Evolutionary conservation across 306 rosid genomes (phyloP), one percentile per base, ranked within the genome.

Genomic region (Cicer cuneatum): DNA sequence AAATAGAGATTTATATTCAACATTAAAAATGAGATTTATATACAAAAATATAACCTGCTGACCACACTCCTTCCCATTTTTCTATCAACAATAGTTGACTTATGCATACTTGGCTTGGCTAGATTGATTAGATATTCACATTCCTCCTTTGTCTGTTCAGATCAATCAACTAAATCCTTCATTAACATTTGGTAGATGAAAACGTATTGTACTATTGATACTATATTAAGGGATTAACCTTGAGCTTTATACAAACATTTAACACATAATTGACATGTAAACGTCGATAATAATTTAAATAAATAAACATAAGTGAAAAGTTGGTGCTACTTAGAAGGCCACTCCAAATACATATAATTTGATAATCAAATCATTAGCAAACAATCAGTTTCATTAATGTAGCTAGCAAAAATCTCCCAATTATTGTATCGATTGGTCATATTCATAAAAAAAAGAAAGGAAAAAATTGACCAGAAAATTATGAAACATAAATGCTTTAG

Each of bases 401-500:
- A 7, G 2, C 13, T 5, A 48, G 9, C 18, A 48, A 48, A 48
- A 51, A 24, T 24, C 33, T 24, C 33, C 2, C 4, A 24, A 2
- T 24, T 24, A 3, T 24, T 0, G 3, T 24, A 24, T 24, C 33
- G 0, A 24, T 24, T 24, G 2, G 2, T 24, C 0, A 2, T 24
- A 14, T 10, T 51, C 19, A 7, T 5, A 13, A 6, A n/a, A n/a
- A 5, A 56, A 24, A 5, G 2, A n/a, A 71, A 19, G 24, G 9
- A 2, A 1, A 3, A 7, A 33, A 69, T 83, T 82, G n/a, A 94
- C 97, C 90, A 92, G 85, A 84, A 95, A 92, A 68, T 95, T 90
- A 65, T 95, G 99, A 85, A 87, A 90, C 24, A 95, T 45, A 71
- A 90, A 84, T 7, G 98, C 98, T 86, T 97, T 82, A 49, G 99